Conservation (phyloP, 2,329 filamentous ascomycete species). For the Colletotrichum sp. region DNA sequence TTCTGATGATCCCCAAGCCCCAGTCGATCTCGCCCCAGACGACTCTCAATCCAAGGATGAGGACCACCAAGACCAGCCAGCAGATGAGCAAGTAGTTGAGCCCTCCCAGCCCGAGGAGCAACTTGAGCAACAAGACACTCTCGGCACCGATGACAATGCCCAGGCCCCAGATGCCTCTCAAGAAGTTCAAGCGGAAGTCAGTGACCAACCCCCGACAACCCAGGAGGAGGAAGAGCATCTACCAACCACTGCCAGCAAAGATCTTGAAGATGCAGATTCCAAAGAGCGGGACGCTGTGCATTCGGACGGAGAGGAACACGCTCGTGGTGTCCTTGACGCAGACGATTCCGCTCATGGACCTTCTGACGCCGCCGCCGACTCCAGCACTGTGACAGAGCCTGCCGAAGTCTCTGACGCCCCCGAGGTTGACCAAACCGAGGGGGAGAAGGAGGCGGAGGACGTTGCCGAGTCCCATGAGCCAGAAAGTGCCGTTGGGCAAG, state of each 20-base stretch:
- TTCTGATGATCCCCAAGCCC: not conserved
- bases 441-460: not conserved
- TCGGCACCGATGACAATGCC: constrained; percentile 16
- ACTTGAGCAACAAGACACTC: not conserved
- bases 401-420: not conserved
- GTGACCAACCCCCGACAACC: not conserved
- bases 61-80: not conserved
- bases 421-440: not conserved
- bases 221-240: constrained; percentile 8
- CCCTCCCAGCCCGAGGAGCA: not conserved
- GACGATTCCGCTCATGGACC: constrained; percentile 9
- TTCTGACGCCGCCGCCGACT: constrained; percentile 3
- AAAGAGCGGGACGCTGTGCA: constrained; percentile 1
- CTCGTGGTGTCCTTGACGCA: constrained; percentile 13
- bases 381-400: not conserved
- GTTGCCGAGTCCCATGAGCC: not conserved
- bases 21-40: not conserved
- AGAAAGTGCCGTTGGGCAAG: rapidly evolving
- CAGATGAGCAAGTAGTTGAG: not conserved
- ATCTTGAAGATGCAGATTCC: constrained; percentile 16
- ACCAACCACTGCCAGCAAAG: constrained; percentile 13
- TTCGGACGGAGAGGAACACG: constrained; percentile 7
- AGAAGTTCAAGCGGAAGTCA: constrained; percentile 11
- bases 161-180: constrained; percentile 36
- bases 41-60: not conserved